A percentile compares a stretch with the other conserved stretches of the same genome.
phyloP scores from a whole-genome alignment of 2,329 filamentous ascomycete genomes.

The Macrophomina pseudophaseolina region DNA sequence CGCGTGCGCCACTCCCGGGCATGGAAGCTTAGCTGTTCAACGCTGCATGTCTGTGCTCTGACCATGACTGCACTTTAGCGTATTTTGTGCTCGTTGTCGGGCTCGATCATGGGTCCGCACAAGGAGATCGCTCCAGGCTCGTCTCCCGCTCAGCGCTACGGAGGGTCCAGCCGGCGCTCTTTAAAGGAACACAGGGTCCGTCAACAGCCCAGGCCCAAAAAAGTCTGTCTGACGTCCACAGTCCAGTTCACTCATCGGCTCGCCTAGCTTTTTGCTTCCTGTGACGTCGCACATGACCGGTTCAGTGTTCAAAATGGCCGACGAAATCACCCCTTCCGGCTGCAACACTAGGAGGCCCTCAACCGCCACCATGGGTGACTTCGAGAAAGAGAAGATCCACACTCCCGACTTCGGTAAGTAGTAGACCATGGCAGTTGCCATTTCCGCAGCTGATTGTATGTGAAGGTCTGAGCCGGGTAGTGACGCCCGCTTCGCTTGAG shows the following conservation, averaged over 20 bases:
- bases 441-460: background rate
- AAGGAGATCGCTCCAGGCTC: constrained; percentile 1
- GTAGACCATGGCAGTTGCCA: too few species aligned
- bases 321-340: constrained; percentile 1
- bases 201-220: constrained; percentile 2
- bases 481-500: constrained; percentile 18
- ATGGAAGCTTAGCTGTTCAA: constrained; percentile 15
- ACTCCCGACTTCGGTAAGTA: constrained; percentile 10
- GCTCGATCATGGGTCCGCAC: constrained; percentile 8
- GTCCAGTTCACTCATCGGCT: background rate
- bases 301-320: constrained; percentile 1
- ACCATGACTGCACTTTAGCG: constrained; percentile 3
- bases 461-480: background rate
- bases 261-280: background rate
- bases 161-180: constrained; percentile 4
- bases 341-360: background rate
- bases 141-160: background rate
- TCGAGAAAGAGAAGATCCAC: background rate
- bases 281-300: background rate
- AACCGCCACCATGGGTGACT: background rate
- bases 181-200: constrained; percentile 12
- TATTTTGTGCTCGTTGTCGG: constrained; percentile 4
- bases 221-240: background rate
- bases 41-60: background rate
- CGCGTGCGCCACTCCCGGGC: constrained; percentile 20